Evolutionary conservation across 164 flowering plant species (phyloP).

Genomic region (Nelumbo lutea): DNA sequence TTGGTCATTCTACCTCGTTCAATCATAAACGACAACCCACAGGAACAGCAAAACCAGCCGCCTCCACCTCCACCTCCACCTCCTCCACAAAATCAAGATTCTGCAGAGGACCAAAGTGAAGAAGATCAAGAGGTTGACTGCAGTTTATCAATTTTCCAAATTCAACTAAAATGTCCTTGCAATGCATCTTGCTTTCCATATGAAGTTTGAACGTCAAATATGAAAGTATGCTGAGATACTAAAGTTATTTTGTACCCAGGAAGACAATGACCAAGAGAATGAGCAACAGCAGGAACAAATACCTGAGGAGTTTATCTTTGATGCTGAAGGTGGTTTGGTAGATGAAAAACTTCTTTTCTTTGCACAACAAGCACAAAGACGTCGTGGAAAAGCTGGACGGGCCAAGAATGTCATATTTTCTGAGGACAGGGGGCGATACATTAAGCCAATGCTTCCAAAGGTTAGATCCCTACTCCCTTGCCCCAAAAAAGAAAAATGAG

Average conservation of each 20-base stretch:
- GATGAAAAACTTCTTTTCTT: constrained; percentile 96
- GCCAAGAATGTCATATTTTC: constrained; percentile 97
- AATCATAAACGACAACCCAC: constrained; percentile 65
- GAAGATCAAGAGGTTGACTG: constrained; percentile 61
- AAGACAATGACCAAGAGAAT: constrained; percentile 75
- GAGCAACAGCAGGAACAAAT: constrained; percentile 81
- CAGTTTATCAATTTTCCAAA: constrained; percentile 8
- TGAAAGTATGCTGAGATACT: background rate
- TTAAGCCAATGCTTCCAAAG: constrained; percentile 99
- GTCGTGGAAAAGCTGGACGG: constrained; percentile 88
- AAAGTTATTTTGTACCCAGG: constrained; percentile 38
- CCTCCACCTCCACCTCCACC: constrained; percentile 96
- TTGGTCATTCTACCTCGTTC: constrained; percentile 96
- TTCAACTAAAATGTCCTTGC: background rate
- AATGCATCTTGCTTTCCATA: background rate
- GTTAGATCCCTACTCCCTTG: constrained; percentile 23
- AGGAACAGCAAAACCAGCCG: constrained; percentile 84
- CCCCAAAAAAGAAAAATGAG: background rate
- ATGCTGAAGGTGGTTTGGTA: constrained; percentile 96
- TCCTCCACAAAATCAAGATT: constrained; percentile 81
- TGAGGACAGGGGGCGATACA: constrained; percentile 93
- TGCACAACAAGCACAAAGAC: constrained; percentile 96
- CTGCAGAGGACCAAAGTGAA: constrained; percentile 72
- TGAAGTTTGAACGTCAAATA: background rate
- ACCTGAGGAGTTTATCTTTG: constrained; percentile 96